Evolutionary conservation across 495 filamentous ascomycete genomes (phyloP).

Genomic region (Penicillium argentinense): DNA sequence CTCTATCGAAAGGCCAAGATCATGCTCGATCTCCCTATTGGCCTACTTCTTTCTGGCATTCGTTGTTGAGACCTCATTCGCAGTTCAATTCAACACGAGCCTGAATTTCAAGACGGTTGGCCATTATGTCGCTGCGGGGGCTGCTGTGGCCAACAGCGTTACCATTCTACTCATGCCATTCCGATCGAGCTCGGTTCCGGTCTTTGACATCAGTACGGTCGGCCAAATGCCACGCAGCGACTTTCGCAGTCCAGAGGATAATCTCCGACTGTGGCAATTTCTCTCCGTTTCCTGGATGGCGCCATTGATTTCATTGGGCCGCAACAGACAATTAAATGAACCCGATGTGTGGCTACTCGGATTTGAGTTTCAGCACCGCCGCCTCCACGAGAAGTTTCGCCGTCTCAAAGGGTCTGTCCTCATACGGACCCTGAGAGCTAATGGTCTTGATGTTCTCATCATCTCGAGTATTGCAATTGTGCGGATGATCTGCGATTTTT

Average conservation of each 20-base stretch:
- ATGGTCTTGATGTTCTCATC: constrained; percentile 72
- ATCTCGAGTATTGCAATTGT: constrained; percentile 59
- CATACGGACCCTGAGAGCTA: constrained; percentile 65
- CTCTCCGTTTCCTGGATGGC: constrained; percentile 82
- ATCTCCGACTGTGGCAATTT: constrained; percentile 76
- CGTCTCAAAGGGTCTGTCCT: constrained; percentile 71
- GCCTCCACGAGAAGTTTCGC: constrained; percentile 70
- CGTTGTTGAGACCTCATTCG: constrained; percentile 38
- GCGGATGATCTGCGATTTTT: constrained; percentile 59
- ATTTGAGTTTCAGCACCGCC: constrained; percentile 72
- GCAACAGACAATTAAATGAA: constrained; percentile 63
- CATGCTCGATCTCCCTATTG: constrained; percentile 37
- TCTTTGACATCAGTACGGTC: constrained; percentile 60
- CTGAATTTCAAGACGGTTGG: constrained; percentile 34
- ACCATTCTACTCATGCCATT: constrained; percentile 71
- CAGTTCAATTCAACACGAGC: constrained; percentile 23
- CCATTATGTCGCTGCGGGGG: constrained; percentile 38
- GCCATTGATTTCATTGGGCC: constrained; percentile 65
- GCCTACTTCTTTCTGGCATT: constrained; percentile 36
- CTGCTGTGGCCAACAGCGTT: constrained; percentile 44
- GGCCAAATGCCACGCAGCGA: constrained; percentile 56
- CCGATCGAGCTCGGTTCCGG: constrained; percentile 57
- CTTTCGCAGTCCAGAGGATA: constrained; percentile 78
- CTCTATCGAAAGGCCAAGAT: constrained; percentile 47
- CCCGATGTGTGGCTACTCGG: constrained; percentile 76